Base-by-base conservation (phyloP, 1,139 yeast species). In the Yamadazyma kanchanaburiensis region DNA sequence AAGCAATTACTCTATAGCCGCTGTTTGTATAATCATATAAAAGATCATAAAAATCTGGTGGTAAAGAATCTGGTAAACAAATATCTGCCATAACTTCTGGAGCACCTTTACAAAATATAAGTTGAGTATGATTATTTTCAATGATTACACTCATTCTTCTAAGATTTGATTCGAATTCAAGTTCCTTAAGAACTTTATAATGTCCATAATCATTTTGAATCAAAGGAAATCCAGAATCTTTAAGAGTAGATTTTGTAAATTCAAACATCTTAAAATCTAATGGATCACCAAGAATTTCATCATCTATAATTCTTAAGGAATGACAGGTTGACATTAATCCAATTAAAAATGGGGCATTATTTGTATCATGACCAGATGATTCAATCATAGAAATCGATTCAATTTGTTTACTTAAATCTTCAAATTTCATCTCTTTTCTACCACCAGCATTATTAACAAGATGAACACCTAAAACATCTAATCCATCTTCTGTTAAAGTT, bases 1-100 rank as follows among this genome's bases (percentile, higher is more conserved):
- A 83, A 0, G 96, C 97, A 56, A 91, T 91, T 2, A 91, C 96
- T 52, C 99, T 77, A 51, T 79, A 88, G 0, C 99, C 99, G 31
- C 80, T 77, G 51, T 88, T 96, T 0, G 98, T 91, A 52, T 91
- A 94, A 36, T 80, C 71, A 46, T 86, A 82, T 24, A 94, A 65
- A 14, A 84, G 53, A 24, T 82, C 84, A 15, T 82, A 82, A 52
- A 75, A 94, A 48, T 88, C 75, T 2, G 55, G 51, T 0, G 99
- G 98, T 25, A 94, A 57, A 0, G 89, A 63, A 13, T 73, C 76
- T 2, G 78, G 74, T 12, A 63, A 60, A 58, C 98, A 91, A 23
- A 91, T 77, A 17, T 79, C 83, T 21, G 71, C 64, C 72, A 91
- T 85, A n/a, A 89, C 86, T 54, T 91, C 99, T 0, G 99, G 99